A percentile compares a stretch with the other conserved stretches of the same genome.
Evolutionary conservation across 2,329 filamentous ascomycete species (phyloP).

Genomic region (Didymella segeticola): DNA sequence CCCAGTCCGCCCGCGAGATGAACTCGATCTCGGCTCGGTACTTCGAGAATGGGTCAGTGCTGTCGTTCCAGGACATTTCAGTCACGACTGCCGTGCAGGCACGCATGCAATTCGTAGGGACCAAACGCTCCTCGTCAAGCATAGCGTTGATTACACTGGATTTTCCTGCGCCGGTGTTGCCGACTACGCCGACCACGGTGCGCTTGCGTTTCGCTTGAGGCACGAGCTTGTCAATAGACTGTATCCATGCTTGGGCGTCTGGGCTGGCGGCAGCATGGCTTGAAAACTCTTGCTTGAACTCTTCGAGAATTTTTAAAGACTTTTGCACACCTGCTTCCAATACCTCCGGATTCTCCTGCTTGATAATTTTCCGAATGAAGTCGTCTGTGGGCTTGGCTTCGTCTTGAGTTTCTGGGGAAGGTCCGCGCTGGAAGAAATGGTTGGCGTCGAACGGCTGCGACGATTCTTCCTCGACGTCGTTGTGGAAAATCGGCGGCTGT

Average conservation of each 20-base stretch:
- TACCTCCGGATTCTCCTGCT: slow-evolving; percentile 39
- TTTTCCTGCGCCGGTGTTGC: slow-evolving; percentile 68
- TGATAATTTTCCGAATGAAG: slow-evolving; percentile 43
- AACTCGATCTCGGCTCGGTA: slow-evolving; percentile 67
- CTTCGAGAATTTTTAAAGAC: slow-evolving; percentile 47
- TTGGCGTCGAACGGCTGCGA: slow-evolving; percentile 23
- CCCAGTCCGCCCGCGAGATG: slow-evolving; percentile 60
- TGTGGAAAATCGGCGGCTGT: background rate
- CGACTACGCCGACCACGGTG: slow-evolving; percentile 65
- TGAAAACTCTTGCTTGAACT: slow-evolving; percentile 32
- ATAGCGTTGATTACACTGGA: slow-evolving; percentile 69
- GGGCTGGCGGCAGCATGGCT: background rate
- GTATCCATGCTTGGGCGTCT: slow-evolving; percentile 51
- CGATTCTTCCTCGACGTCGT: background rate
- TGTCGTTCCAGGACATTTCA: slow-evolving; percentile 64
- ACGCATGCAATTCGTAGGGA: slow-evolving; percentile 64
- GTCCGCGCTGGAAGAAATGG: slow-evolving; percentile 26
- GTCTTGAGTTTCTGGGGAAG: slow-evolving; percentile 14
- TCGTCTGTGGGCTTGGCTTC: slow-evolving; percentile 13
- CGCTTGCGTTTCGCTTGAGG: slow-evolving; percentile 50
- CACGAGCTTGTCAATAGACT: slow-evolving; percentile 52
- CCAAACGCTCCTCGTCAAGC: slow-evolving; percentile 65
- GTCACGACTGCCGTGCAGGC: slow-evolving; percentile 69
- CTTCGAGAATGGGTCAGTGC: slow-evolving; percentile 42
- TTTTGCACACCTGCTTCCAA: slow-evolving; percentile 51